Conservation (phyloP, 371 early-diverging fungal species). For the Saksenaea vasiformis region DNA sequence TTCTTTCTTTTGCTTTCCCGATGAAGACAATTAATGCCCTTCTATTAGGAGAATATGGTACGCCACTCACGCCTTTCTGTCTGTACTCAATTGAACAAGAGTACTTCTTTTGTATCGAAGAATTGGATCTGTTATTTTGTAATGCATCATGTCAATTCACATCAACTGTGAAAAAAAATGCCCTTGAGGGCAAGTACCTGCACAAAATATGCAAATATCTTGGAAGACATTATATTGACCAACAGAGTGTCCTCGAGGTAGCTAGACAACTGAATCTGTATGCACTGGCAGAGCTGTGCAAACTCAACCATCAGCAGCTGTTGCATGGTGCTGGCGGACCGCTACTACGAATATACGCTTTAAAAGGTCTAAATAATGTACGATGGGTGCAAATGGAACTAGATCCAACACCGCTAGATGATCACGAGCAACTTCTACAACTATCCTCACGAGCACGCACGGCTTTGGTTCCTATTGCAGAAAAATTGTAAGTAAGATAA, state of each 20-base stretch:
- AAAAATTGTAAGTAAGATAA: background rate
- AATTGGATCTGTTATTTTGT: constrained; percentile 15
- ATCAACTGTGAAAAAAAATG: background rate
- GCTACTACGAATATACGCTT: constrained; percentile 23
- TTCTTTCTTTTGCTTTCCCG: background rate
- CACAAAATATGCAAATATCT: background rate
- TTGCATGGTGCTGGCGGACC: constrained; percentile 32
- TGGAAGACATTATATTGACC: background rate
- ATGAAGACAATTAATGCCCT: constrained; percentile 4
- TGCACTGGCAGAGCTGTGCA: constrained; percentile 39
- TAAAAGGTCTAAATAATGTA: background rate
- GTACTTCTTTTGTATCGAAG: constrained; percentile 24
- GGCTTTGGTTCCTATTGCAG: background rate
- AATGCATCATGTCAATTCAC: background rate
- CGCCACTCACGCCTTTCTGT: constrained; percentile 11
- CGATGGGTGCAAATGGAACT: constrained; percentile 1
- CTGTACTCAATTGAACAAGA: constrained; percentile 9
- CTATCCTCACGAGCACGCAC: background rate
- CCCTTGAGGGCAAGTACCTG: constrained; percentile 4
- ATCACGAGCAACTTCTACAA: constrained; percentile 6
- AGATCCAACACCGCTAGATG: constrained; percentile 12
- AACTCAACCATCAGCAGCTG: constrained; percentile 27
- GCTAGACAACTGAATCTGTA: constrained; percentile 27
- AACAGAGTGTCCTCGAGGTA: constrained; percentile 17
- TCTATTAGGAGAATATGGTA: constrained; percentile 21